Conservation (phyloP, 495 filamentous ascomycete genomes). For the Podospora pseudopauciseta region DNA sequence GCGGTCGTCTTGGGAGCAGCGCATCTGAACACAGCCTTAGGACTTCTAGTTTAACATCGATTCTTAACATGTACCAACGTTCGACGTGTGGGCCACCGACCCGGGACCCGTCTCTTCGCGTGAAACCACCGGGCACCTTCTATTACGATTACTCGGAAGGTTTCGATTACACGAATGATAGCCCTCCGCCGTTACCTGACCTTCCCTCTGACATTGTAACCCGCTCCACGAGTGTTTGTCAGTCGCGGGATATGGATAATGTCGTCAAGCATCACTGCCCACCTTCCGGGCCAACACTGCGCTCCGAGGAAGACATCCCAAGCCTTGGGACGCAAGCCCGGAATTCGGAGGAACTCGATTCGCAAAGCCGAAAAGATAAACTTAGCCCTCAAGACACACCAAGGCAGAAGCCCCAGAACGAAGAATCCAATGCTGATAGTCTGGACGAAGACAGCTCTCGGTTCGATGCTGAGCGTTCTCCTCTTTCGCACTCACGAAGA, state of each 20-base stretch:
- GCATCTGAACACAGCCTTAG: slow-evolving; percentile 25
- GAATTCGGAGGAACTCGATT: neutral
- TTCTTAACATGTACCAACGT: slow-evolving; percentile 40
- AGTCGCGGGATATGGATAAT: neutral
- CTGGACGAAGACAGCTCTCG: neutral
- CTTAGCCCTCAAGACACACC: neutral
- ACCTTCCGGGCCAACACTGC: neutral
- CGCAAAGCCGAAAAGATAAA: neutral
- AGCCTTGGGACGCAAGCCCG: neutral
- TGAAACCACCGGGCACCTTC: slow-evolving; percentile 18
- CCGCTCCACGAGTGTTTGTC: neutral
- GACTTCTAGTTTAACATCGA: slow-evolving; percentile 40
- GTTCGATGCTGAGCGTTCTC: neutral
- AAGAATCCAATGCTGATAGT: neutral
- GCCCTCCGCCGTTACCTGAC: slow-evolving; percentile 1
- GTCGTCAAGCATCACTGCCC: neutral
- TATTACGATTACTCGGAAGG: slow-evolving; percentile 55
- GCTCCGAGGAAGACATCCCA: neutral
- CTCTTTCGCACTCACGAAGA: neutral
- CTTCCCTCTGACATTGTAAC: neutral
- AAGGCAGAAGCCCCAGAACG: neutral
- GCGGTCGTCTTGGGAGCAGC: slow-evolving; percentile 12
- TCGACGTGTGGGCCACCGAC: slow-evolving; percentile 21
- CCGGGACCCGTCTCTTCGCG: neutral
- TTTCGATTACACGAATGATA: slow-evolving; percentile 33